Percentiles rank a stretch among this genome's conserved stretches.
phyloP scores from a whole-genome alignment of 164 flowering plant species.

The Vitis labrusca region DNA sequence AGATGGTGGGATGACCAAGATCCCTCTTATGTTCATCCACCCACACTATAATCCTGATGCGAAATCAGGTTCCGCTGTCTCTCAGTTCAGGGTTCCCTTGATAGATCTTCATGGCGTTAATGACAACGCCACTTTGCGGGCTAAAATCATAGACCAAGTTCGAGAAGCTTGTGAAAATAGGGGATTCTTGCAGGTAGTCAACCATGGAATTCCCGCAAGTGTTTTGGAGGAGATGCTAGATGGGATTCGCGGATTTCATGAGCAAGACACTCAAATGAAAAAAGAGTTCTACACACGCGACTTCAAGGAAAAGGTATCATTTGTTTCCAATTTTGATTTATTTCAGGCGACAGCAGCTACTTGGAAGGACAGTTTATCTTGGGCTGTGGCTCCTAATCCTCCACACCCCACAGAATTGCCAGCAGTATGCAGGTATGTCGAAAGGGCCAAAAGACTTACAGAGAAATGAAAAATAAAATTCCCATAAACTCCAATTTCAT shows the following conservation, averaged over 20 bases:
- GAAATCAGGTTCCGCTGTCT: too few relatives aligned
- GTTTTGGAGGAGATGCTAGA: slow-evolving; percentile 32
- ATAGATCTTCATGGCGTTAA: slow-evolving; percentile 27
- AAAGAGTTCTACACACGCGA: slow-evolving; percentile 31
- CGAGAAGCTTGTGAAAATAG: slow-evolving; percentile 27
- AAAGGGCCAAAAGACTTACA: too few relatives aligned
- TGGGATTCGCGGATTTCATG: slow-evolving; percentile 31
- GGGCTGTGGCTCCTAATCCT: slow-evolving; percentile 21
- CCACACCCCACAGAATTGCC: slow-evolving; percentile 26
- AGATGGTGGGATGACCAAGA: slow-evolving; percentile 26
- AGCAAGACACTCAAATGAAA: slow-evolving; percentile 33
- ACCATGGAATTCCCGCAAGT: slow-evolving; percentile 35
- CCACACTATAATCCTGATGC: background rate
- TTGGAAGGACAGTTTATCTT: slow-evolving; percentile 43
- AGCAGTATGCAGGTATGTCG: slow-evolving; percentile 21
- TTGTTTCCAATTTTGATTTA: slow-evolving; percentile 28
- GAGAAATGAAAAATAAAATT: too few relatives aligned
- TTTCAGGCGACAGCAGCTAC: slow-evolving; percentile 15
- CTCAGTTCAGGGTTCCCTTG: slow-evolving; percentile 21
- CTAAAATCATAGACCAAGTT: slow-evolving; percentile 24
- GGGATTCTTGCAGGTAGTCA: slow-evolving; percentile 52
- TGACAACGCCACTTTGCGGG: slow-evolving; percentile 2
- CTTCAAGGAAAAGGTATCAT: slow-evolving; percentile 9
- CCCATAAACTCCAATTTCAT: too few relatives aligned
- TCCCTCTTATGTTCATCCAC: too few relatives aligned